phyloP scores from a whole-genome alignment of 495 filamentous ascomycete species.

The Hypoxylon lienhwacheense region DNA sequence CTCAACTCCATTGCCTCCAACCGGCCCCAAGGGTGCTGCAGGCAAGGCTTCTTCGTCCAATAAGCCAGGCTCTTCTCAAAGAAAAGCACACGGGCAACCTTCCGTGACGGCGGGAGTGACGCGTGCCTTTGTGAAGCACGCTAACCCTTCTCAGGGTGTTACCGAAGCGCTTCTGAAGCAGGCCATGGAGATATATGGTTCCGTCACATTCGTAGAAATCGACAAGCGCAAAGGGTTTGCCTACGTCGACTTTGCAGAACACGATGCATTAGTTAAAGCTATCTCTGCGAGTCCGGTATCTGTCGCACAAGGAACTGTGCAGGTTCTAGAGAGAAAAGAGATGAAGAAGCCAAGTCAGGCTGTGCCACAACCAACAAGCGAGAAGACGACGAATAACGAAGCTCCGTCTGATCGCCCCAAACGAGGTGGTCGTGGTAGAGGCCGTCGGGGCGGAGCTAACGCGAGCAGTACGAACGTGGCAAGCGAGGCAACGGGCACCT shows the following conservation, averaged over 20 bases:
- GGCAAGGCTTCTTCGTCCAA: slow-evolving; percentile 28
- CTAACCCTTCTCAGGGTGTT: slow-evolving; percentile 87
- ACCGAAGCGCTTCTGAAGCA: slow-evolving; percentile 75
- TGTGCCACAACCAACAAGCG: slow-evolving; percentile 13
- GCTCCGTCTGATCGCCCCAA: slow-evolving; percentile 28
- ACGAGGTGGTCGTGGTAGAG: slow-evolving; percentile 27
- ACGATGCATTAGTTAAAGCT: slow-evolving; percentile 70
- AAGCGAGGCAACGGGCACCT: slow-evolving; percentile 13
- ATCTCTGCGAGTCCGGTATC: slow-evolving; percentile 77
- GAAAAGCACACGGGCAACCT: slow-evolving; percentile 30
- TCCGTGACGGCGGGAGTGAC: slow-evolving; percentile 59
- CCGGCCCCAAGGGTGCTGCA: slow-evolving; percentile 39
- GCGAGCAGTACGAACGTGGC: not conserved
- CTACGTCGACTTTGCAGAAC: slow-evolving; percentile 80
- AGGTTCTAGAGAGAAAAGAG: slow-evolving; percentile 81
- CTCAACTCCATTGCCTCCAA: slow-evolving; percentile 40
- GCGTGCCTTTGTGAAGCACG: slow-evolving; percentile 91
- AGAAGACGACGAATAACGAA: slow-evolving; percentile 18
- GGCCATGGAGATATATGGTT: slow-evolving; percentile 69
- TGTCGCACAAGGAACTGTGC: slow-evolving; percentile 81
- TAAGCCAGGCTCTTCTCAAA: slow-evolving; percentile 28
- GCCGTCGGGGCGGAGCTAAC: slow-evolving; percentile 25
- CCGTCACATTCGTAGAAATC: slow-evolving; percentile 77
- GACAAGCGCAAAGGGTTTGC: slow-evolving; percentile 92
- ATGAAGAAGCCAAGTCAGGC: slow-evolving; percentile 35